phyloP scores from a whole-genome alignment of 371 early-diverging fungal genomes.

The Apophysomyces variabilis region DNA sequence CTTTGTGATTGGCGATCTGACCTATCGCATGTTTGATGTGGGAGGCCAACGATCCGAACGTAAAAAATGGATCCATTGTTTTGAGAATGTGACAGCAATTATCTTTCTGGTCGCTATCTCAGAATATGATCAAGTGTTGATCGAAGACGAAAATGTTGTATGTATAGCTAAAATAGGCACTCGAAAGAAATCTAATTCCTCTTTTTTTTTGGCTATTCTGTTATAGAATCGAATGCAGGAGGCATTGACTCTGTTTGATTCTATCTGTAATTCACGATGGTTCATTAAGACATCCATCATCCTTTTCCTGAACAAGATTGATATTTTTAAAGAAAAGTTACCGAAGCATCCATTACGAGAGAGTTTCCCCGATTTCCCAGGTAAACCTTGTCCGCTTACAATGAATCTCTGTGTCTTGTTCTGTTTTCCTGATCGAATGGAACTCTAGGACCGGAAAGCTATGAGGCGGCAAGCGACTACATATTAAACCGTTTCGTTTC shows the following conservation, averaged over 20 bases:
- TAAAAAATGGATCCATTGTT: slow-evolving; percentile 93
- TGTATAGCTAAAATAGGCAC: slow-evolving; percentile 19
- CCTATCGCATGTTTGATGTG: slow-evolving; percentile 91
- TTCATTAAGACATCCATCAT: slow-evolving; percentile 93
- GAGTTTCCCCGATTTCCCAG: slow-evolving; percentile 86
- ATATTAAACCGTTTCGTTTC: slow-evolving; percentile 84
- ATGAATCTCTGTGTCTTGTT: background rate
- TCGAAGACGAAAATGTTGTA: slow-evolving; percentile 92
- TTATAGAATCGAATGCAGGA: slow-evolving; percentile 94
- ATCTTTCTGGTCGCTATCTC: slow-evolving; percentile 90
- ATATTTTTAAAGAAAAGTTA: slow-evolving; percentile 91
- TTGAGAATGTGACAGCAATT: slow-evolving; percentile 93
- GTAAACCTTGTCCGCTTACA: slow-evolving; percentile 29
- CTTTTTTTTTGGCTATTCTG: background rate
- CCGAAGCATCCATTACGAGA: slow-evolving; percentile 76
- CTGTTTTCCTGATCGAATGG: background rate
- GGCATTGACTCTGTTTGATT: slow-evolving; percentile 93
- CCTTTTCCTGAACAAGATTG: slow-evolving; percentile 96
- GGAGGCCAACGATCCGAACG: slow-evolving; percentile 91
- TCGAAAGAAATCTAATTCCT: background rate
- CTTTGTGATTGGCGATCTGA: slow-evolving; percentile 83
- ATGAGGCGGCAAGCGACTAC: slow-evolving; percentile 83
- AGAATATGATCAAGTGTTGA: slow-evolving; percentile 92
- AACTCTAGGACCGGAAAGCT: slow-evolving; percentile 65
- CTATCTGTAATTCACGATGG: slow-evolving; percentile 95